A percentile compares a stretch with the other conserved stretches of the same genome.
phyloP scores from a whole-genome alignment of 352 stramenopile genomes.

The Lagenidium sp. region DNA sequence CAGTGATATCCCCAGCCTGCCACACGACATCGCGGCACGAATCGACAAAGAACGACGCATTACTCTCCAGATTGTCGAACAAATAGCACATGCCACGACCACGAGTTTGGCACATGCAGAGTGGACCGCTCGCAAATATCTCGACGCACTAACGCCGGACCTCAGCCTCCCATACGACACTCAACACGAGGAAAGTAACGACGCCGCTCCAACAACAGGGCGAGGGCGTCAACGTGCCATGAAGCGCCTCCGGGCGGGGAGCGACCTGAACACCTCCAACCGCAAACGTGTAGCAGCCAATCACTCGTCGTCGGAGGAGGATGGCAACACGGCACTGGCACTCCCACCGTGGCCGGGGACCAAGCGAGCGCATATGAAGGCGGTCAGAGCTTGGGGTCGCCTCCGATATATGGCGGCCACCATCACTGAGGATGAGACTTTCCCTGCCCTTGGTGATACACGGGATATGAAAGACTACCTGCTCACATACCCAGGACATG shows the following conservation, averaged over 20 bases:
- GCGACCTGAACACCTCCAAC: background rate
- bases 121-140: too few species aligned
- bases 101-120: background rate
- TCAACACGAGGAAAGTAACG: background rate
- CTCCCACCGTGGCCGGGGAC: background rate
- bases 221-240: background rate
- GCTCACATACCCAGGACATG: background rate
- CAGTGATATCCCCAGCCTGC: background rate
- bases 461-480: background rate
- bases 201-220: background rate
- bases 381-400: background rate
- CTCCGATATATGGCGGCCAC: background rate
- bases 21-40: background rate
- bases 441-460: background rate
- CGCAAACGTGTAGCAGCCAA: background rate
- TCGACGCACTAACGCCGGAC: too few species aligned
- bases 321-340: background rate
- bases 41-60: background rate
- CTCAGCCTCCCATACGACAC: too few species aligned
- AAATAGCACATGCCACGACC: background rate
- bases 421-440: background rate
- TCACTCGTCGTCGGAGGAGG: background rate
- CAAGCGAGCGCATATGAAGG: background rate
- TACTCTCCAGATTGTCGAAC: background rate
- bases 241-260: background rate